Conservation (phyloP, 257 asterid species). For the Gentiana dahurica region DNA sequence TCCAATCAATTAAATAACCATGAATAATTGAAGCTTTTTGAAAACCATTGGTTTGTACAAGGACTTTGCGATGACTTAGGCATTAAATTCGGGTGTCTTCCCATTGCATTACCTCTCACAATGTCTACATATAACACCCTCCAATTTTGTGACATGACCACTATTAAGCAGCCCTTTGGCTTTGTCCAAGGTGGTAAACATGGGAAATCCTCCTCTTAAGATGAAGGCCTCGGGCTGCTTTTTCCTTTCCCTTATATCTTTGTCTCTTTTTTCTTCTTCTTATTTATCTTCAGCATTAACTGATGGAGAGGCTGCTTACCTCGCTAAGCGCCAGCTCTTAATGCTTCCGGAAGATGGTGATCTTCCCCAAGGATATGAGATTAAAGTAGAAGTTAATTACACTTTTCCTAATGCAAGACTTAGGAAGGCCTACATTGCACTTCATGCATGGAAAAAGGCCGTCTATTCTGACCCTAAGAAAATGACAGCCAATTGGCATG, state of each 20-base stretch:
- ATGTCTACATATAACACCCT: conserved; percentile 23
- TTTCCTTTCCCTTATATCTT: conserved; percentile 16
- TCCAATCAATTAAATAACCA: not conserved
- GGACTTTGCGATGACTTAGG: conserved; percentile 19
- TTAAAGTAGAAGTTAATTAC: conserved; percentile 1
- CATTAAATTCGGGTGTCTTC: conserved; percentile 12
- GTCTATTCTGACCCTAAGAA: conserved; percentile 73
- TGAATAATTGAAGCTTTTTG: not conserved
- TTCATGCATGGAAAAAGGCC: conserved; percentile 68
- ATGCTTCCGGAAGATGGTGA: conserved; percentile 6
- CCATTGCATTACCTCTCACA: conserved; percentile 17
- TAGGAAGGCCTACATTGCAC: conserved; percentile 44
- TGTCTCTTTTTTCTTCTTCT: conserved; percentile 18
- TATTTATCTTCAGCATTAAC: conserved; percentile 14
- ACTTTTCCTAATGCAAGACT: conserved; percentile 35
- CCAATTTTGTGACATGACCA: conserved; percentile 3
- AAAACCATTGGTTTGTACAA: not conserved
- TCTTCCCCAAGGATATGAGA: conserved; percentile 8
- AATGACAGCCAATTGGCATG: conserved; percentile 61
- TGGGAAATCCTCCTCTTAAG: conserved; percentile 36
- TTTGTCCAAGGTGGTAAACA: conserved; percentile 35
- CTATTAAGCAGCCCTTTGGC: conserved; percentile 57
- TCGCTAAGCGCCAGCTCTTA: conserved; percentile 24
- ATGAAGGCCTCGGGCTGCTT: conserved; percentile 48
- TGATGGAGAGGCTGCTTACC: conserved; percentile 18